Evolutionary conservation across 2,329 filamentous ascomycete genomes (phyloP), one percentile per base, ranked within the genome.

Genomic region (Ophiostoma piceae): DNA sequence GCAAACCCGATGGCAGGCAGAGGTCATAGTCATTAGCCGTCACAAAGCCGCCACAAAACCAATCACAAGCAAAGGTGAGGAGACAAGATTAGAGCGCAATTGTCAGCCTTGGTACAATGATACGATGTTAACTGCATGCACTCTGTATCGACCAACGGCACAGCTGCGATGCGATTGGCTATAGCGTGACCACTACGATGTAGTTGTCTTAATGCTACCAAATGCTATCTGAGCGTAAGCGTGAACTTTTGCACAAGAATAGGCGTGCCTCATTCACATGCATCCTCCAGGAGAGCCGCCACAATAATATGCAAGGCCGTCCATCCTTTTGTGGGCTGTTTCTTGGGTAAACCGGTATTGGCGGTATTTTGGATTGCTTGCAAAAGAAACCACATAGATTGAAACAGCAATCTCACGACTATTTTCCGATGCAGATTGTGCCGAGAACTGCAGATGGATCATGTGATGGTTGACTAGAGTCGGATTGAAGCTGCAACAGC

Each of bases 241-340:
- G 51, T 57, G 51, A 57, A 57, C 22, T 26, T 57, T 3, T 57
- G n/a, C 51, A 57, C 51, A 26, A 57, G 51, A 29, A 26, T n/a
- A 57, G 51, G 3, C 11, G 51, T 47, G 43, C 43, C 43, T 19
- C 16, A 47, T n/a, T 47, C 43, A 26, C n/a, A 57, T 57, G 51
- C 51, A 57, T 12, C n/a, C 51, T 26, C n/a, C 51, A 57, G 51
- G 47, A 51, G 47, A 51, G 47, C 47, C 19, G 51, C 51, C n/a
- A 57, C n/a, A 57, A 26, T 16, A 14, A 22, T 57, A 57, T 26
- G 51, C 51, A 26, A 26, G 51, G n/a, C 22, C 51, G 16, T 57
- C 51, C 51, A 57, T 57, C 51, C n/a, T 57, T 26, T 57, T 26
- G 51, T 54, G 51, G n/a, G 7, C 51, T 54, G 51, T 54, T n/a